Evolutionary conservation across 2,329 filamentous ascomycete species (phyloP).

Genomic region (Pseudogymnoascus sp.): DNA sequence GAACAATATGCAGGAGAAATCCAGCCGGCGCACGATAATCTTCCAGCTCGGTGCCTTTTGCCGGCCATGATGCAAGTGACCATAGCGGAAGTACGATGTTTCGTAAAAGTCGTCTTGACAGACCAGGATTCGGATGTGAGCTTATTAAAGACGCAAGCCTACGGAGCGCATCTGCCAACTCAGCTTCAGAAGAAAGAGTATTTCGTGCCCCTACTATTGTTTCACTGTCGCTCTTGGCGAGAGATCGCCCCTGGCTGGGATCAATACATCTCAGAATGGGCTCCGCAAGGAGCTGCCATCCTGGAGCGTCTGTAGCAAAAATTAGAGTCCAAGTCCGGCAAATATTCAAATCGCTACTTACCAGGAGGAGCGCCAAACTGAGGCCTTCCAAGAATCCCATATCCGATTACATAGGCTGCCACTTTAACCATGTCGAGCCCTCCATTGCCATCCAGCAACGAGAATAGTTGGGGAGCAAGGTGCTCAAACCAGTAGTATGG

Average conservation of each 20-base stretch:
- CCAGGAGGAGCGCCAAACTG: conserved; percentile 53
- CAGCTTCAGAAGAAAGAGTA: conserved; percentile 38
- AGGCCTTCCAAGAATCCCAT: conserved; percentile 57
- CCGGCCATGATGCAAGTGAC: conserved; percentile 48
- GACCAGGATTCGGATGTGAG: conserved; percentile 58
- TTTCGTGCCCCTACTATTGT: conserved; percentile 35
- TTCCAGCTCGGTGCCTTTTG: conserved; percentile 28
- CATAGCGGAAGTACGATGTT: conserved; percentile 55
- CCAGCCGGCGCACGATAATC: conserved; percentile 38
- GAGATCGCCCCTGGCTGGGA: conserved; percentile 22
- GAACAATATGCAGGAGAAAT: conserved; percentile 46
- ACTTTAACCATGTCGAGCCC: conserved; percentile 50
- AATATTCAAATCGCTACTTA: conserved; percentile 21
- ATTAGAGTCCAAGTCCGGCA: conserved; percentile 7
- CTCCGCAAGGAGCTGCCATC: conserved; percentile 54
- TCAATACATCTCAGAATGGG: conserved; percentile 48
- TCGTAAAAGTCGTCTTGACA: conserved; percentile 52
- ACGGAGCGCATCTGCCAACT: conserved; percentile 43
- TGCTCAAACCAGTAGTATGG: conserved; percentile 47
- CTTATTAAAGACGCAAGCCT: conserved; percentile 48
- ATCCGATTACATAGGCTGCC: conserved; percentile 54
- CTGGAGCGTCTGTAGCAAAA: conserved; percentile 38
- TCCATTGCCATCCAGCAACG: conserved; percentile 51
- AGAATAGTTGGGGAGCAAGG: conserved; percentile 52
- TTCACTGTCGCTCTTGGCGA: conserved; percentile 13